Conservation (phyloP, 176 grass and related monocot genomes). For the Aegilops speltoides region DNA sequence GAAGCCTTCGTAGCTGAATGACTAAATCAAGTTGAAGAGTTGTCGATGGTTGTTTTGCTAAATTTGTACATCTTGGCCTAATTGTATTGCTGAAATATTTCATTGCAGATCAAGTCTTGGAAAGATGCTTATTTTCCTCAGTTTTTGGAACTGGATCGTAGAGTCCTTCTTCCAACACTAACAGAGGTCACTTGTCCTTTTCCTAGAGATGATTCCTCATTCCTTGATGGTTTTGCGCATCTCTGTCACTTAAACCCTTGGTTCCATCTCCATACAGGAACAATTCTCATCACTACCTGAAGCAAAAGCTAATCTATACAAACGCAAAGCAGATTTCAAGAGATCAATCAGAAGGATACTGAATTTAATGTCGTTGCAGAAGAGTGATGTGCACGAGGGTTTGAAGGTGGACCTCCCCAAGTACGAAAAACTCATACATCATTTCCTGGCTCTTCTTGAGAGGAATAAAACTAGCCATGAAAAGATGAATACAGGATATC, state of each 20-base stretch:
- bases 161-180: not conserved
- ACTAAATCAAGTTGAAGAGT: not conserved
- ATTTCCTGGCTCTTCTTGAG: not conserved
- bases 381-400: not conserved
- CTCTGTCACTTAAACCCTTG: not conserved
- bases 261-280: conserved; percentile 15
- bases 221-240: not conserved
- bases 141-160: not conserved
- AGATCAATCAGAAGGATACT: not conserved
- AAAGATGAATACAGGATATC: not conserved
- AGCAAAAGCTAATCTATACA: not conserved
- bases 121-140: conserved; percentile 21
- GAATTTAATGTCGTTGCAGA: not conserved
- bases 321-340: not conserved
- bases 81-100: not conserved
- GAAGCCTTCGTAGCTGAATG: not conserved
- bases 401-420: not conserved
- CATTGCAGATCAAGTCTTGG: conserved; percentile 18
- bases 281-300: not conserved
- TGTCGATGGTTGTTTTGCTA: not conserved
- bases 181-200: conserved; percentile 22
- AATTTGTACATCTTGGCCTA: not conserved
- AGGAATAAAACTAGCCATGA: not conserved
- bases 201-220: not conserved
- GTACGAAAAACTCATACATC: not conserved